phyloP scores from a whole-genome alignment of 495 filamentous ascomycete species.

The Neurospora africana region DNA sequence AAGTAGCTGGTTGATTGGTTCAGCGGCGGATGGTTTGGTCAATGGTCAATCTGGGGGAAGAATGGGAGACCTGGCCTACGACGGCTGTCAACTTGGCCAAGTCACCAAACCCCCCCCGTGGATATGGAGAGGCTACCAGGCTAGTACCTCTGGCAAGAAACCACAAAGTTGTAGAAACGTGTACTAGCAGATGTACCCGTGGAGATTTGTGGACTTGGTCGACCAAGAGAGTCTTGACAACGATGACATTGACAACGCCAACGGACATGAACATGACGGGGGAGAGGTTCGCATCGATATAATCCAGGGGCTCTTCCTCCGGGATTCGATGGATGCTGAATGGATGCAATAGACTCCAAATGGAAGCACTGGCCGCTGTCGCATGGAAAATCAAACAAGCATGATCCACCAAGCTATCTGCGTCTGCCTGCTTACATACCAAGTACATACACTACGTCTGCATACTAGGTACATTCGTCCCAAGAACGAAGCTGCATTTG shows the following conservation, averaged over 20 bases:
- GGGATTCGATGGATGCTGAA: not conserved
- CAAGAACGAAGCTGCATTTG: not conserved
- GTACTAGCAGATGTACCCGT: not conserved
- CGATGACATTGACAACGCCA: not conserved
- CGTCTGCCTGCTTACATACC: not conserved
- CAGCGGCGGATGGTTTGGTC: not conserved
- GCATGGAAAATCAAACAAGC: not conserved
- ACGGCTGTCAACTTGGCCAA: not conserved
- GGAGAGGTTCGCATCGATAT: not conserved
- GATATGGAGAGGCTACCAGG: not conserved
- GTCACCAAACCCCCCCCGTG: not conserved
- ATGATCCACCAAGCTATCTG: not conserved
- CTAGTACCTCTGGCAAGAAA: not conserved
- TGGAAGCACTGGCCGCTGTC: not conserved
- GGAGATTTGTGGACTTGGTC: not conserved
- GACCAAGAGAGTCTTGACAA: not conserved
- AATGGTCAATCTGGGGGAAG: not conserved
- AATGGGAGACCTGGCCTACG: not conserved
- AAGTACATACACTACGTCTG: not conserved
- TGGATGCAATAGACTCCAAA: not conserved
- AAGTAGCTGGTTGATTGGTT: not conserved
- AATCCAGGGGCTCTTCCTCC: not conserved
- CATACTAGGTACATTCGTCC: not conserved
- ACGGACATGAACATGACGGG: not conserved
- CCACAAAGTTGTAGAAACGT: not conserved